Evolutionary conservation across 2,329 filamentous ascomycete species (phyloP).

Genomic region (Scedosporium dehoogii): DNA sequence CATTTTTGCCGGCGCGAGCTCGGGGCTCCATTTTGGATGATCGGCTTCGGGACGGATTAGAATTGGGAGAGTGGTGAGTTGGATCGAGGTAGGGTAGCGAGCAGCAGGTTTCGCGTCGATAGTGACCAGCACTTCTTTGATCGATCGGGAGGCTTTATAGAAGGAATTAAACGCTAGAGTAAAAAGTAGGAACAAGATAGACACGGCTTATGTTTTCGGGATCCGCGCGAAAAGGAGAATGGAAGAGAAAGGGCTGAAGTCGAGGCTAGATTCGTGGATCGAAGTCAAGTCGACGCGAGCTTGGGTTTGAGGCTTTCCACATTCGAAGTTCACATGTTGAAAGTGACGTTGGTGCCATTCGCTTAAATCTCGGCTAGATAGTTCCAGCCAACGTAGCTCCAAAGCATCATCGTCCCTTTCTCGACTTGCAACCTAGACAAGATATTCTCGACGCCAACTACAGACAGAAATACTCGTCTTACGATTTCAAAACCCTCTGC

Average conservation of each 20-base stretch:
- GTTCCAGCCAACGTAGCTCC: slow-evolving; percentile 4
- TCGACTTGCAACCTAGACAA: not conserved
- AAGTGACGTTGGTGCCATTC: not conserved
- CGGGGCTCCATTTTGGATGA: slow-evolving; percentile 58
- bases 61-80: not conserved
- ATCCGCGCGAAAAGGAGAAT: not conserved
- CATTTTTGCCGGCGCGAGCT: slow-evolving; percentile 68
- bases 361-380: not conserved
- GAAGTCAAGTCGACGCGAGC: not conserved
- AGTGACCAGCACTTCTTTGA: no score
- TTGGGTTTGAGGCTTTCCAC: not conserved
- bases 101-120: not conserved
- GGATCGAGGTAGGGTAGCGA: not conserved
- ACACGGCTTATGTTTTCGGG: not conserved
- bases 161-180: not conserved
- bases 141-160: not conserved
- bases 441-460: not conserved
- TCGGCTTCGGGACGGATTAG: not conserved
- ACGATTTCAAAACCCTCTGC: no score
- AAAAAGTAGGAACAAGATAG: not conserved
- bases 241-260: not conserved
- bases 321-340: no score
- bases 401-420: not conserved
- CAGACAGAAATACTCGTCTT: not conserved
- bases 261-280: not conserved